Evolutionary conservation across 2,329 filamentous ascomycete species (phyloP).

Genomic region (Aspergillus japonicus): DNA sequence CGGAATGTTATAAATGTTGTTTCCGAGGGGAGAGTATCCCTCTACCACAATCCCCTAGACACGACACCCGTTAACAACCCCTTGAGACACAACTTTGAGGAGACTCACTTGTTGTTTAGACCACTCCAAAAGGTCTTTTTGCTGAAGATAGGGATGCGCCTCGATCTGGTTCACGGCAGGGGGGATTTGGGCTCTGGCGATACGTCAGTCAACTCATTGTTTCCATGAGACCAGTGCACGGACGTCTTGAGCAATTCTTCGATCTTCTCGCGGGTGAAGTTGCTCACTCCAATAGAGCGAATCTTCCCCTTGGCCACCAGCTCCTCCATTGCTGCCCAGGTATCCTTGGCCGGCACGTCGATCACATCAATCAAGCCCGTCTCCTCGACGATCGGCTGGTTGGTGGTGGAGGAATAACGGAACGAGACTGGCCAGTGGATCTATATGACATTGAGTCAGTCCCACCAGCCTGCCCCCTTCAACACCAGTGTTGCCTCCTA

Average conservation of each 20-base stretch:
- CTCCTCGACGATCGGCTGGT: constrained; percentile 18
- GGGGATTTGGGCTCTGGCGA: constrained; percentile 21
- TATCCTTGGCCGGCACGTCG: constrained; percentile 31
- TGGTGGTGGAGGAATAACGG: constrained; percentile 17
- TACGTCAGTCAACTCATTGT: neutral
- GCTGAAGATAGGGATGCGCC: constrained; percentile 35
- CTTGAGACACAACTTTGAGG: neutral
- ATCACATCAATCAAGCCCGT: constrained; percentile 20
- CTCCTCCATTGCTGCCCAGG: constrained; percentile 63
- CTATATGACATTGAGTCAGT: constrained; percentile 4
- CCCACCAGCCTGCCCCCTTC: neutral
- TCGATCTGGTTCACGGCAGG: constrained; percentile 32
- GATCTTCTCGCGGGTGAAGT: constrained; percentile 55
- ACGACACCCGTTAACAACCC: constrained; percentile 5
- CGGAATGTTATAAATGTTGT: constrained; percentile 27
- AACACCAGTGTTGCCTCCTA: neutral
- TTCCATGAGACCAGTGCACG: neutral
- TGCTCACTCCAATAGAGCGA: constrained; percentile 68
- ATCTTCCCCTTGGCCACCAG: constrained; percentile 57
- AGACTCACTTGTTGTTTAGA: constrained; percentile 18
- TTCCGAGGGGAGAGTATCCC: constrained; percentile 51
- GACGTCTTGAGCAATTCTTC: constrained; percentile 36
- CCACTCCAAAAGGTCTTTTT: constrained; percentile 25
- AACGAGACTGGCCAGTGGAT: constrained; percentile 44
- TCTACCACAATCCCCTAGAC: constrained; percentile 43